Conservation (phyloP, 306 rosid species). For the Trifolium fragiferum region DNA sequence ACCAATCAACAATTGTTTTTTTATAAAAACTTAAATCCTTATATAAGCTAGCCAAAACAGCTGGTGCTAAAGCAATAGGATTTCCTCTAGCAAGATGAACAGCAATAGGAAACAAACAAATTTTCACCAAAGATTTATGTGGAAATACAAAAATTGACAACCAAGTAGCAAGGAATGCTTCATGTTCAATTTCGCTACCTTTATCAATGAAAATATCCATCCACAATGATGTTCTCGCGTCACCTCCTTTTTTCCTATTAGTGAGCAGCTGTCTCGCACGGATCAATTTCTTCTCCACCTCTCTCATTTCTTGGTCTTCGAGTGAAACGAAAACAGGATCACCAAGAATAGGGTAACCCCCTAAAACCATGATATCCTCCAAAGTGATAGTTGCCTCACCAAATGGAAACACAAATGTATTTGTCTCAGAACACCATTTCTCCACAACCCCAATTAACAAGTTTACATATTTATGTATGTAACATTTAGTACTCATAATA, state of each 20-base stretch:
- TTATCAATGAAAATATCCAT: slow-evolving; percentile 48
- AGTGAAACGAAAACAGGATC: background rate
- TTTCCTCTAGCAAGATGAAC: slow-evolving; percentile 56
- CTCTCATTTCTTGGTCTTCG: too few relatives aligned
- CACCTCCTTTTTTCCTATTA: background rate
- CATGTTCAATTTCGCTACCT: slow-evolving; percentile 52
- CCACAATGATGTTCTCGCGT: slow-evolving; percentile 26
- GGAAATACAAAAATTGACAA: slow-evolving; percentile 60
- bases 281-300: too few relatives aligned
- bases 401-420: background rate
- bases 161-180: slow-evolving; percentile 57
- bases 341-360: background rate
- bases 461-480: slow-evolving; percentile 17
- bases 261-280: background rate
- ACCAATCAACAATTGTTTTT: too few relatives aligned
- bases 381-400: background rate
- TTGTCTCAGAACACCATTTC: slow-evolving; percentile 27
- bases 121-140: background rate
- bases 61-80: slow-evolving; percentile 22
- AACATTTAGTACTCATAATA: background rate
- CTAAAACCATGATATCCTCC: background rate
- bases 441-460: slow-evolving; percentile 44
- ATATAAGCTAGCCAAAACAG: too few relatives aligned
- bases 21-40: background rate
- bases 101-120: slow-evolving; percentile 51